Conservation (phyloP, 768 basidiomycete species). For the Amanita muscaria region DNA sequence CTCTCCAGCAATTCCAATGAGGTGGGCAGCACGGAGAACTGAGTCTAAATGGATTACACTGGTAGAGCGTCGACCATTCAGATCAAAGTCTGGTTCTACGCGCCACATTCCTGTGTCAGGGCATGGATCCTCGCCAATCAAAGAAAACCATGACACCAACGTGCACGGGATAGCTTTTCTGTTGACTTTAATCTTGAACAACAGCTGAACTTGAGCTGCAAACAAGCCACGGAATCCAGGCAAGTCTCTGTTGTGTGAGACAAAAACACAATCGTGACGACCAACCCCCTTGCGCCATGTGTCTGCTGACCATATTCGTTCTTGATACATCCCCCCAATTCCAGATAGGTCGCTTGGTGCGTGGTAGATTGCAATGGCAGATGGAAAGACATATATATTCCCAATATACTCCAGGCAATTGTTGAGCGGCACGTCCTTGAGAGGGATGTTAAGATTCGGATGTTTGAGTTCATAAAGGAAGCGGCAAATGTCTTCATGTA, state of each 20-base stretch:
- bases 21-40: constrained; percentile 21
- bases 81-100: constrained; percentile 19
- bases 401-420: background rate
- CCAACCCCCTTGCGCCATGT: background rate
- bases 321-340: constrained; percentile 9
- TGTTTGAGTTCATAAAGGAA: too few species aligned
- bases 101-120: constrained; percentile 22
- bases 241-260: background rate
- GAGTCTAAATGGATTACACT: constrained; percentile 17
- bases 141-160: background rate
- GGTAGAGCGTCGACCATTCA: constrained; percentile 1
- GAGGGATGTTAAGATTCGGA: background rate
- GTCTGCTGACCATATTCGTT: constrained; percentile 7
- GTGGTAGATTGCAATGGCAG: constrained; percentile 10
- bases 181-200: background rate
- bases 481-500: too few species aligned
- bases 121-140: constrained; percentile 14
- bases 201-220: background rate
- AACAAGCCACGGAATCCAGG: background rate
- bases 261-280: background rate
- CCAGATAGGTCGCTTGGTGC: constrained; percentile 15
- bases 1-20: constrained; percentile 20
- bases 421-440: constrained; percentile 2
- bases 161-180: background rate
- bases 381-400: constrained; percentile 2